Base-by-base conservation (phyloP, 148 eudicot species). In the Amaranthus hypochondriacus region DNA sequence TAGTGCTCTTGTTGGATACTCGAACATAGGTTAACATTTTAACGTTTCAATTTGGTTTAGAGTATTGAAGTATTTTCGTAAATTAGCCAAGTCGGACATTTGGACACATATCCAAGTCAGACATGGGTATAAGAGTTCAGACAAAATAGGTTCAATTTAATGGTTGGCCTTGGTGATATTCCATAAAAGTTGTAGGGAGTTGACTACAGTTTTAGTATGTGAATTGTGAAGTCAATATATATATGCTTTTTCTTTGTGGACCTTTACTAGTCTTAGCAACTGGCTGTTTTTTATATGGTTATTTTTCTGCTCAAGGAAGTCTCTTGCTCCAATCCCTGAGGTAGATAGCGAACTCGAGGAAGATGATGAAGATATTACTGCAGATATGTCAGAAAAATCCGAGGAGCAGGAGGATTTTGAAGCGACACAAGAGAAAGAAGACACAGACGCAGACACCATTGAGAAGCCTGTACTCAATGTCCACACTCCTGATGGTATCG, bases 271-370 rank as follows among this genome's bases (percentile, higher is more conserved):
- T 68, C 43, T 7, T 60, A 9, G 6, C 44, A 18, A 14, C 43
- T 43, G 48, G 63, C 55, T 62, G 59, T 59, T 49, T 66, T 68
- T 71, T 79, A 79, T 48, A 69, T 78, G n/a, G 1, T 77, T 7
- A 73, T 57, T 70, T 74, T 79, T 76, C 80, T 81, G 87, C 69
- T 82, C 79, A 89, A 88, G 97, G 89, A 83, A 92, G 97, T 84
- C 90, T 49, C 97, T 92, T 77, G 92, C 97, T 75, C 89, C 97
- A 75, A 92, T 92, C 81, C 94, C 94, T 7, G 97, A 86, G 77
- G 70, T 51, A 9, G 83, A 82, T 51, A 50, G 60, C 28, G 83
- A 82, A 61, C 69, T 43, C 5, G 77, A 79, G 47, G 87, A 84
- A 71, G 78, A 71, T 52, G 83, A 80, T 73, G 81, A 81, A 56